Percentiles rank a stretch among this genome's conserved stretches.
These are phyloP conservation scores for Trichocomaceae sp. DNA, from an alignment of 2,329 filamentous ascomycete genomes.

Conservation along the genomic window DNA sequence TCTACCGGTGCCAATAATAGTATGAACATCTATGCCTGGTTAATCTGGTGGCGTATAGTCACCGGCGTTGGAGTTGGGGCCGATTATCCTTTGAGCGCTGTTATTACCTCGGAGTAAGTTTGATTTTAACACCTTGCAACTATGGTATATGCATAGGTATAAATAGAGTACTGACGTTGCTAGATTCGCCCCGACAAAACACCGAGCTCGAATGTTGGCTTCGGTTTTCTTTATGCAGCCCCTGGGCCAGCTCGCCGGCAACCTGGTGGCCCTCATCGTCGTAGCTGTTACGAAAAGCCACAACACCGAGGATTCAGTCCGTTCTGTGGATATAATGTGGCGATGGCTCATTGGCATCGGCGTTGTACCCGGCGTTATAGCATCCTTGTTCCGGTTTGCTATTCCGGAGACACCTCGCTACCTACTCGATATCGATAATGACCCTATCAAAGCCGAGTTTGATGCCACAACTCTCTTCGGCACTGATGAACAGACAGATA, in stretches of 20 bases:
- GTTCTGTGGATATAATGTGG: slow-evolving; percentile 56
- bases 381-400: slow-evolving; percentile 60
- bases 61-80: slow-evolving; percentile 56
- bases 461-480: slow-evolving; percentile 56
- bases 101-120: slow-evolving; percentile 61
- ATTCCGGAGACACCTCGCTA: slow-evolving; percentile 62
- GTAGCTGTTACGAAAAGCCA: slow-evolving; percentile 26
- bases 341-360: slow-evolving; percentile 61
- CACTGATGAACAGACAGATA: slow-evolving; percentile 16
- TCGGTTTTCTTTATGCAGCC: slow-evolving; percentile 65
- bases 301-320: slow-evolving; percentile 23
- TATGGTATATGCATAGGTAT: too few relatives aligned
- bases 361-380: slow-evolving; percentile 56
- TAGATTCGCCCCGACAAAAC: slow-evolving; percentile 50
- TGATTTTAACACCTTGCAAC: too few relatives aligned
- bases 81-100: slow-evolving; percentile 60
- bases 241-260: slow-evolving; percentile 59
- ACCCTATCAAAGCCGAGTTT: slow-evolving; percentile 52
- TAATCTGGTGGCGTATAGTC: slow-evolving; percentile 44
- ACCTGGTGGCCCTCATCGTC: slow-evolving; percentile 52
- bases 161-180: background rate
- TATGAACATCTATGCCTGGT: slow-evolving; percentile 41
- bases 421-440: slow-evolving; percentile 58
- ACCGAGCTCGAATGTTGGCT: slow-evolving; percentile 62
- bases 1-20: slow-evolving; percentile 38